Base-by-base conservation (phyloP, 1,284 basidiomycete genomes). In the Heterobasidion irregulare region DNA sequence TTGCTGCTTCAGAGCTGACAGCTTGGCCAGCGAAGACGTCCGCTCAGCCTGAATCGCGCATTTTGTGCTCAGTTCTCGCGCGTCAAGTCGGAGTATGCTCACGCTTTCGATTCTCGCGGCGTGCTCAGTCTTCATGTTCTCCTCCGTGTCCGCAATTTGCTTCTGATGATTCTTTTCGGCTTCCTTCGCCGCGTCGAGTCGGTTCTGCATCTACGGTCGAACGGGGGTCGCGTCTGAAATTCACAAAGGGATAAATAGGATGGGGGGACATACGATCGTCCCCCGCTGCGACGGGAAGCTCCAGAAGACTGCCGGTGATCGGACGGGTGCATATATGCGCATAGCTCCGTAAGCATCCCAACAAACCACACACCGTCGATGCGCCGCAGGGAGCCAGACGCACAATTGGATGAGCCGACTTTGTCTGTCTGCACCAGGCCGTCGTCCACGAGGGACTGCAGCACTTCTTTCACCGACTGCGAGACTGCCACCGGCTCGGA, bases 391-490 rank as follows among this genome's bases (percentile, higher is more conserved):
- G n/a, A 41, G 12, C 16, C 44, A 44, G 51, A 65, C 86, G 62
- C 62, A 92, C 92, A 95, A 65, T 94, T 94, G 2, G 91, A 92
- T 6, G 91, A 89, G 26, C 93, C 92, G 55, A 95, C 93, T 71
- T 95, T 95, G 68, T 95, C 93, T 50, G 75, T 76, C 65, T 86
- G 83, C 13, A 94, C 90, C 41, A 94, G 74, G 2, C 84, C 83
- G 64, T 95, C 92, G 61, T 91, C 84, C 18, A 92, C 85, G 32
- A 95, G 78, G 6, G 86, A 85, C 62, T 93, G 89, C 2, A 94
- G 68, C 0, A 94, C 85, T 61, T 95, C 92, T 67, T 95, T 95
- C 48, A 95, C 89, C 2, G 86, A 83, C 66, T 94, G 92, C 19
- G 86, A 85, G 2, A 94, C 92, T 93, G 56, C 50, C 16, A 35